phyloP scores from a whole-genome alignment of 768 basidiomycete genomes.

The Clitopilus hobsonii region DNA sequence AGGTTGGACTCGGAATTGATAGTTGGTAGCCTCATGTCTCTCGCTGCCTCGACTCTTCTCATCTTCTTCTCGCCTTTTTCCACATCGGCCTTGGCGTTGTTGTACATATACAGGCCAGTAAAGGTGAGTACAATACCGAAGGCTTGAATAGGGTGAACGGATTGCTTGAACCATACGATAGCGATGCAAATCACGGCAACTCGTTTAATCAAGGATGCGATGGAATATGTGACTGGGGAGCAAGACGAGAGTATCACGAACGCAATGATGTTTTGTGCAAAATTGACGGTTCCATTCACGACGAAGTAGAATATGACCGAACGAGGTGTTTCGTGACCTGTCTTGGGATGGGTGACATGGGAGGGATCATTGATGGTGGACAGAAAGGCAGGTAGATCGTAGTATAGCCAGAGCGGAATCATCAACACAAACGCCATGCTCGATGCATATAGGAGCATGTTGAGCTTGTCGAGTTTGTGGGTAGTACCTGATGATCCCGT shows the following conservation, averaged over 20 bases:
- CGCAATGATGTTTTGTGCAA: constrained; percentile 95
- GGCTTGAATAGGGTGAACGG: constrained; percentile 78
- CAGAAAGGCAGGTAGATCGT: constrained; percentile 73
- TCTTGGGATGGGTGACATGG: constrained; percentile 40
- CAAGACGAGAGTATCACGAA: constrained; percentile 95
- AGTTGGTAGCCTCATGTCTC: constrained; percentile 64
- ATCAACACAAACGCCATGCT: constrained; percentile 92
- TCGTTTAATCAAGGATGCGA: constrained; percentile 96
- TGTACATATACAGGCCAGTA: constrained; percentile 91
- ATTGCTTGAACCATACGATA: constrained; percentile 93
- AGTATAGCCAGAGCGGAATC: constrained; percentile 93
- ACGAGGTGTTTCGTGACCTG: constrained; percentile 46
- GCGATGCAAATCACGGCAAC: constrained; percentile 98
- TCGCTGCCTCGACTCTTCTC: constrained; percentile 68
- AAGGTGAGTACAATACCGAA: constrained; percentile 91
- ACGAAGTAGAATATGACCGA: constrained; percentile 79
- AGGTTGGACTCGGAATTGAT: constrained; percentile 57
- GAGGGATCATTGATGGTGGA: constrained; percentile 32
- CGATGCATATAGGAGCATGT: constrained; percentile 91
- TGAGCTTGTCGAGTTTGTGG: constrained; percentile 94
- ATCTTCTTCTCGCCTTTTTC: constrained; percentile 90
- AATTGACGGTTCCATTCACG: constrained; percentile 94
- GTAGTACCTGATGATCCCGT: constrained; percentile 35
- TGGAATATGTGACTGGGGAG: constrained; percentile 97
- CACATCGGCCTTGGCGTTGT: constrained; percentile 88